Evolutionary conservation across 208 protist genomes (phyloP).

Genomic region (Crithidia brevicula): DNA sequence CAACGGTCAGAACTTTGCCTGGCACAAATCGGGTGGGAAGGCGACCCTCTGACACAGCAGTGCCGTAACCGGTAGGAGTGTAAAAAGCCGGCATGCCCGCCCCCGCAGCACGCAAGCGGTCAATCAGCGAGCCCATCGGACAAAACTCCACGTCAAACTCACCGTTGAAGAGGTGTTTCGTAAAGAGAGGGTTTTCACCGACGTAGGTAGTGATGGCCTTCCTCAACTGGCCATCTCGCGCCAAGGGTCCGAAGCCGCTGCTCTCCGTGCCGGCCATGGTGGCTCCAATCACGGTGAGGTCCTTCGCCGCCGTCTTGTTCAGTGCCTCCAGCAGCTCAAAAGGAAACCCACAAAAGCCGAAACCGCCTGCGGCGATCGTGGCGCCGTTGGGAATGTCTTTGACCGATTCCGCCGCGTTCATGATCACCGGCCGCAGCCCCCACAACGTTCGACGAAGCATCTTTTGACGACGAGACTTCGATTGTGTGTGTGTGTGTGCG

Average conservation of each 20-base stretch:
- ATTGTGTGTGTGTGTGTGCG: constrained; percentile 37
- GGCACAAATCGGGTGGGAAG: constrained; percentile 89
- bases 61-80: constrained; percentile 93
- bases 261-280: constrained; percentile 85
- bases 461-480: constrained; percentile 40
- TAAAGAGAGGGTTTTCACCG: constrained; percentile 91
- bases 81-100: constrained; percentile 96
- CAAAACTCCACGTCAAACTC: constrained; percentile 94
- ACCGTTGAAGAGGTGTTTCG: constrained; percentile 86
- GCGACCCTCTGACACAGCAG: constrained; percentile 65
- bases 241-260: constrained; percentile 87
- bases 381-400: constrained; percentile 49
- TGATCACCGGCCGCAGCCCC: constrained; percentile 23
- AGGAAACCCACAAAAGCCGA: constrained; percentile 94
- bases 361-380: constrained; percentile 81
- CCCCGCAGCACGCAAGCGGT: constrained; percentile 88
- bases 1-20: constrained; percentile 67
- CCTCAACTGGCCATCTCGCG: constrained; percentile 72
- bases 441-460: constrained; percentile 26
- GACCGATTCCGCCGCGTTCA: constrained; percentile 52
- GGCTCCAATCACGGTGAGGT: constrained; percentile 88
- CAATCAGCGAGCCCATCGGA: constrained; percentile 95
- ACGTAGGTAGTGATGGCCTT: constrained; percentile 93
- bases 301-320: constrained; percentile 37
- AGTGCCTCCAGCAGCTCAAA: constrained; percentile 84